A percentile compares a stretch with the other conserved stretches of the same genome.
phyloP scores from a whole-genome alignment of 208 protist genomes.

The Acanthamoeba lugdunensis region DNA sequence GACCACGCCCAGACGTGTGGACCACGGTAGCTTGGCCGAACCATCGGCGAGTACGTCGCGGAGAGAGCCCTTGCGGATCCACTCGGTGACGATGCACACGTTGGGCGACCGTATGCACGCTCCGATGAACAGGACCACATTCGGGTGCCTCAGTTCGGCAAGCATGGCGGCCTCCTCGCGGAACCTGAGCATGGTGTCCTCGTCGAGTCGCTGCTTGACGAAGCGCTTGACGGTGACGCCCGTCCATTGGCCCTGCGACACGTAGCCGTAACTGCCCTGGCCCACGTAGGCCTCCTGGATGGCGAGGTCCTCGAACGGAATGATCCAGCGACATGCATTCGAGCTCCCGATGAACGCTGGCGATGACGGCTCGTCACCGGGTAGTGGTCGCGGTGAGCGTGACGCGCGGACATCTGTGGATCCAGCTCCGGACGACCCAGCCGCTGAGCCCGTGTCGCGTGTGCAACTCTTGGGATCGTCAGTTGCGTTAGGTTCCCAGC shows the following conservation, averaged over 20 bases:
- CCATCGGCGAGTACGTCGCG: conserved; percentile 22
- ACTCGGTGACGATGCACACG: conserved; percentile 71
- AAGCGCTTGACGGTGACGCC: conserved; percentile 79
- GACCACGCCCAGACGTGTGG: neutral
- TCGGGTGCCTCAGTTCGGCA: conserved; percentile 71
- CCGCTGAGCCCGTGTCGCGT: too few species aligned
- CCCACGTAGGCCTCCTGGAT: conserved; percentile 77
- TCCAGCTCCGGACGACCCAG: too few species aligned
- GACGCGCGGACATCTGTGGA: too few species aligned
- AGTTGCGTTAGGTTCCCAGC: too few species aligned
- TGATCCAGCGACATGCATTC: conserved; percentile 50
- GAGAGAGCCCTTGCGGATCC: conserved; percentile 42
- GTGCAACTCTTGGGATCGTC: too few species aligned
- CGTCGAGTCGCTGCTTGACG: conserved; percentile 42
- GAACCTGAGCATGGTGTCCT: conserved; percentile 56
- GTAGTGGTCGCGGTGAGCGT: too few species aligned
- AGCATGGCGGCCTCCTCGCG: conserved; percentile 44
- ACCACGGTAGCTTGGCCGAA: neutral
- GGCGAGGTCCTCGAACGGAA: conserved; percentile 74
- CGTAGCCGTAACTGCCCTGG: conserved; percentile 79
- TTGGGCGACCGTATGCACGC: conserved; percentile 57
- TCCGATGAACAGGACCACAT: conserved; percentile 70
- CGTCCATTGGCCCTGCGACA: conserved; percentile 79
- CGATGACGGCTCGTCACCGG: too few species aligned
- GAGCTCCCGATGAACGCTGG: neutral